phyloP scores from a whole-genome alignment of 495 filamentous ascomycete species.

The Parathielavia hyrcaniae region DNA sequence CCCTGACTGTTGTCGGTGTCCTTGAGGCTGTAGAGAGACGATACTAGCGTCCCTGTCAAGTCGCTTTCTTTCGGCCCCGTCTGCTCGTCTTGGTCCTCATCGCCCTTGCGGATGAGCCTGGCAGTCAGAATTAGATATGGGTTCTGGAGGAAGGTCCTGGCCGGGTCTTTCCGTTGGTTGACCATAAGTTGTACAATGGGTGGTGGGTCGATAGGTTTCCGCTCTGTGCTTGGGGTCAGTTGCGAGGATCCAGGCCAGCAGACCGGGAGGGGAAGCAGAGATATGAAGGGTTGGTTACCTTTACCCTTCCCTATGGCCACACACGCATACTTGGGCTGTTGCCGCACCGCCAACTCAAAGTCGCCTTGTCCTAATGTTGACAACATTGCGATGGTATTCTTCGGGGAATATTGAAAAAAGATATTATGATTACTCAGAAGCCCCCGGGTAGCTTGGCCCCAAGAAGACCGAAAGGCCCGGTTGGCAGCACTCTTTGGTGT shows the following conservation, averaged over 20 bases:
- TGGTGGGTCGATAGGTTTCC: conserved; percentile 92
- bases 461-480: background rate
- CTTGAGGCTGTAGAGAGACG: conserved; percentile 88
- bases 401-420: background rate
- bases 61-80: conserved; percentile 49
- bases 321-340: conserved; percentile 60
- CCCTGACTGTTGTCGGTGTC: conserved; percentile 88
- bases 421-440: background rate
- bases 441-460: background rate
- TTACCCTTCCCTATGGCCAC: conserved; percentile 71
- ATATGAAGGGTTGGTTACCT: conserved; percentile 33
- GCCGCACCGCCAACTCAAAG: conserved; percentile 53
- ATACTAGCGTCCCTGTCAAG: conserved; percentile 68
- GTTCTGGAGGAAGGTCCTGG: conserved; percentile 66
- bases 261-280: background rate
- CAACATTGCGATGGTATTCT: conserved; percentile 13
- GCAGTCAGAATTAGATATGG: conserved; percentile 59
- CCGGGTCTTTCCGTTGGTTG: conserved; percentile 61
- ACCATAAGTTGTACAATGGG: conserved; percentile 83
- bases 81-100: conserved; percentile 41
- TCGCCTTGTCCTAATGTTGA: conserved; percentile 13
- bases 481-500: background rate
- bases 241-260: background rate
- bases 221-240: conserved; percentile 50
- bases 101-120: conserved; percentile 51